These are phyloP conservation scores for Petrea volubilis DNA, from an alignment of 257 asterid genomes.

Conservation along the genomic window DNA sequence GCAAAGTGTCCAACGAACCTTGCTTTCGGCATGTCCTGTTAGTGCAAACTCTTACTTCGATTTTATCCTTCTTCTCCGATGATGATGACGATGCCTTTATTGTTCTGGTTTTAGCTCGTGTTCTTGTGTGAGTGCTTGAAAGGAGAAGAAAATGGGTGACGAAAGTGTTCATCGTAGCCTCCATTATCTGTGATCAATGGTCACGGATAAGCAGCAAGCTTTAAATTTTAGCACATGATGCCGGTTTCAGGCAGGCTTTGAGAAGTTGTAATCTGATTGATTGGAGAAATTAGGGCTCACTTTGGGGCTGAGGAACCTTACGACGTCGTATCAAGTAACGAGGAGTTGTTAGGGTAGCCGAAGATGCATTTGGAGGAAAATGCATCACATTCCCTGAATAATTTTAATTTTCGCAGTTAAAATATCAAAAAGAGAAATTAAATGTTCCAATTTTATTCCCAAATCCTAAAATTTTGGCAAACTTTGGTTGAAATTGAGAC, in stretches of 20 bases:
- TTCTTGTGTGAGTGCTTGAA: conserved; percentile 11
- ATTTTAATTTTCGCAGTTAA: too few relatives aligned
- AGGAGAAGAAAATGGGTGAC: conserved; percentile 27
- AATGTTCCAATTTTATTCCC: too few relatives aligned
- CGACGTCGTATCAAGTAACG: conserved; percentile 9
- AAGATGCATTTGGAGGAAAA: too few relatives aligned
- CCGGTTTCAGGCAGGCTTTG: conserved; percentile 8
- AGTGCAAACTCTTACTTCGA: conserved; percentile 74
- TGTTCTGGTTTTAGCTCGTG: conserved; percentile 3
- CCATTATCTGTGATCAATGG: conserved; percentile 15
- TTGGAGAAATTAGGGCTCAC: conserved; percentile 28
- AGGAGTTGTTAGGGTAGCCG: neutral
- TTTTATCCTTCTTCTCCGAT: conserved; percentile 24
- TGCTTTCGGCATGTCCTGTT: conserved; percentile 78
- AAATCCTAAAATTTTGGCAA: too few relatives aligned
- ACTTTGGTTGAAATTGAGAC: too few relatives aligned
- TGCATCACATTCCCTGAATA: too few relatives aligned
- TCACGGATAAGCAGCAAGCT: neutral
- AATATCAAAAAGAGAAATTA: too few relatives aligned
- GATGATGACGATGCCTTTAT: conserved; percentile 21
- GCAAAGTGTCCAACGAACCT: conserved; percentile 72
- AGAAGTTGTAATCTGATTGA: conserved; percentile 1
- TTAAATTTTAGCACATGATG: neutral
- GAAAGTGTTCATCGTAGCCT: conserved; percentile 9
- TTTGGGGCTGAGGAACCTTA: neutral